Evolutionary conservation across 192 early-diverging fungal genomes (phyloP), one percentile per base, ranked within the genome.

Genomic region (Cladochytrium replicatum): DNA sequence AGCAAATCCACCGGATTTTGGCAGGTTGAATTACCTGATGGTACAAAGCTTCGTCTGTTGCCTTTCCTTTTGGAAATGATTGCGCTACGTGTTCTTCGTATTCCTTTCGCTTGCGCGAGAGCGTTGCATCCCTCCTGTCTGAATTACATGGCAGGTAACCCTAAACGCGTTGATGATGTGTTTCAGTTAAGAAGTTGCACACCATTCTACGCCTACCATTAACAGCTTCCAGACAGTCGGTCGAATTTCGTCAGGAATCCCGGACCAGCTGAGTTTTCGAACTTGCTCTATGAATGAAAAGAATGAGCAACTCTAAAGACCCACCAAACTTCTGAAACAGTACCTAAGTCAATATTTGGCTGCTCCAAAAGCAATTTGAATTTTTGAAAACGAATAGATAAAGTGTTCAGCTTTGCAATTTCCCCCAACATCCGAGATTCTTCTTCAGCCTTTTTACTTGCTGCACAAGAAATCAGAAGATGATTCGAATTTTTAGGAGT

Each of bases 191-290:
- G 17, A 13, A 1, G 53, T 26, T 22, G 26, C 30, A 58, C n/a
- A n/a, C 55, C 22, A 15, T 23, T 13, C 13, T 8, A 61, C 9
- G 21, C 41, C 4, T 57, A 82, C 85, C 70, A 96, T 82, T 34
- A 99, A 69, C 11, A 99, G 58, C 42, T 93, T 91, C 95, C 95
- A 99, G 2, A 89, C 81, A 32, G 84, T 87, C 11, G 87, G 68
- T 0, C 95, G 80, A 44, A 86, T 79, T 47, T 87, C 75, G 22
- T 76, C 70, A 0, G 95, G 93, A 24, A 99, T 87, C 0, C 95
- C 95, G 27, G 83, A 79, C 95, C 95, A 99, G 68, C 85, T 84
- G 21, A 94, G 68, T 57, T 83, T 81, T 23, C 86, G 76, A 21
- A 98, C 69, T 32, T 77, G 78, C 28, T 66, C 71, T 71, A 32